Conservation (phyloP, 768 basidiomycete species). For the Russula vinacea region DNA sequence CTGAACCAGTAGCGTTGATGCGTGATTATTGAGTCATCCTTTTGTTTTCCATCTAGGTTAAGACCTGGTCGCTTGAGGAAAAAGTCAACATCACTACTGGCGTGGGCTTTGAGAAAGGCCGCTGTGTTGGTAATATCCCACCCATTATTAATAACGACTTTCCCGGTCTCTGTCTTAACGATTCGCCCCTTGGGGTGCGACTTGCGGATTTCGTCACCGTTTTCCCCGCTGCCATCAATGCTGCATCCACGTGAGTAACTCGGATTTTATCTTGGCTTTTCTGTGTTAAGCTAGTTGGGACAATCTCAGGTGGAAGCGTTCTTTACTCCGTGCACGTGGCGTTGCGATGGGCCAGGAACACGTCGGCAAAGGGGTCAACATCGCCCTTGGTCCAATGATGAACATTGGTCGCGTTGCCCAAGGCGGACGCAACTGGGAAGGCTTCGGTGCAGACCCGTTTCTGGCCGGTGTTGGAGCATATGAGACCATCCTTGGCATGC, state of each 20-base stretch:
- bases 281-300: too few species aligned
- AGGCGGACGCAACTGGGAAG: constrained; percentile 92
- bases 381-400: constrained; percentile 80
- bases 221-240: constrained; percentile 83
- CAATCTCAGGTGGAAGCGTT: constrained; percentile 61
- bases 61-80: constrained; percentile 25
- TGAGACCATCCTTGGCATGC: constrained; percentile 82
- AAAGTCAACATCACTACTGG: constrained; percentile 30
- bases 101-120: constrained; percentile 41
- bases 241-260: constrained; percentile 67
- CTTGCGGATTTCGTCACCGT: constrained; percentile 66
- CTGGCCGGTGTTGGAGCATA: constrained; percentile 71
- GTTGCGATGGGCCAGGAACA: constrained; percentile 80
- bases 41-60: constrained; percentile 8
- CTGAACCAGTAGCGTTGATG: background rate
- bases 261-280: background rate
- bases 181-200: constrained; percentile 77
- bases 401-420: constrained; percentile 76
- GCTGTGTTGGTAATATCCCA: constrained; percentile 67
- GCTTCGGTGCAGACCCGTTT: constrained; percentile 91
- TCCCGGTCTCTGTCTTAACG: constrained; percentile 72
- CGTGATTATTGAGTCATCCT: background rate
- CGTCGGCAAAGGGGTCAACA: constrained; percentile 76
- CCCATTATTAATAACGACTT: constrained; percentile 49
- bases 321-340: constrained; percentile 73